Evolutionary conservation across 176 grass and related monocot genomes (phyloP), one percentile per base, ranked within the genome.

Genomic region (Ensete ventricosum): DNA sequence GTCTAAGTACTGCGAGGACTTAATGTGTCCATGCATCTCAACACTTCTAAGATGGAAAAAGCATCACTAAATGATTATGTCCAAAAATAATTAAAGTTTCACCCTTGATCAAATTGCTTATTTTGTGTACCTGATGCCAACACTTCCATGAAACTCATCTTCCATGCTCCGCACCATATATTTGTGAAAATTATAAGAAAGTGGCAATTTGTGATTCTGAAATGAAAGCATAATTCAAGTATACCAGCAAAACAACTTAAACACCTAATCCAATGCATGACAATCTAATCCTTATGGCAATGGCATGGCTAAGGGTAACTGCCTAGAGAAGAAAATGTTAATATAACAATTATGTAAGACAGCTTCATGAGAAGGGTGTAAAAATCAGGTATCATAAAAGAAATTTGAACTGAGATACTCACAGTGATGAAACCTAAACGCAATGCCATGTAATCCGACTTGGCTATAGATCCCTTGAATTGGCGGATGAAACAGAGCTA

Each of bases 91-190:
- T 54, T 14, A 1, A 16, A 53, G 69, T 52, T 51, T 27, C 34
- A 5, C 34, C 34, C 34, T 43, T 43, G 34, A 43, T 43, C 53
- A 54, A 73, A 12, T n/a, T 52, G 51, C 9, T 53, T 54, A 17
- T 69, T 2, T 13, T 43, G 21, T 82, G 76, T 87, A 93, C 90
- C 94, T 93, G 79, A 93, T 98, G 67, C 94, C 94, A 78, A 98
- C 81, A 81, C 82, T 91, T 75, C 83, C 84, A 79, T 92, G 85
- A 74, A 91, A 97, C 83, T 97, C 90, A 76, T 97, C 90, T 85
- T 97, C 94, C 94, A 97, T 97, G 84, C 94, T 97, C 81, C 94
- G 80, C 60, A 98, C 88, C 82, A 91, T 91, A 82, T 93, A 98
- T 85, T 98, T 98, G 76, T 98, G 95, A 86, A 98, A 98, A 64